phyloP scores from a whole-genome alignment of 2,329 filamentous ascomycete species.

The Fusarium nanum region DNA sequence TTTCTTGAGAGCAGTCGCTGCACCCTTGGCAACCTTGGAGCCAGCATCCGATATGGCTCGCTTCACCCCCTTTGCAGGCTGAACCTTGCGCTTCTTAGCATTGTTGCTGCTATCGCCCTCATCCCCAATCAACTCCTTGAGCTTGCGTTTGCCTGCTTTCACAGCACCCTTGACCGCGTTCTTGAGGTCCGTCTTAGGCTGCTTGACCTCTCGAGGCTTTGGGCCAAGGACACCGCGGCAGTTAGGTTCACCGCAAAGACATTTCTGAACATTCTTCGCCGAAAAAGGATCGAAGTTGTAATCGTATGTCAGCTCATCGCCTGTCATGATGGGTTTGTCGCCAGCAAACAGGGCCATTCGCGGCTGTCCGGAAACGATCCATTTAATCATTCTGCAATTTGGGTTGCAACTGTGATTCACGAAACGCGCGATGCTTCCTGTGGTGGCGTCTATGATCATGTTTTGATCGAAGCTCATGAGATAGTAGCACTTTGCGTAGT shows the following conservation, averaged over 20 bases:
- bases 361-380: slow-evolving; percentile 92
- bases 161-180: slow-evolving; percentile 54
- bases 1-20: slow-evolving; percentile 54
- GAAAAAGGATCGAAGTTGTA: slow-evolving; percentile 79
- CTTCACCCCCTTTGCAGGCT: slow-evolving; percentile 51
- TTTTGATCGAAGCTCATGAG: slow-evolving; percentile 98
- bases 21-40: slow-evolving; percentile 53
- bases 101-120: slow-evolving; percentile 57
- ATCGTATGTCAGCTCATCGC: slow-evolving; percentile 96
- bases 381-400: slow-evolving; percentile 98
- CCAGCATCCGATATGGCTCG: slow-evolving; percentile 51
- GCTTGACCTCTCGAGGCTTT: slow-evolving; percentile 67
- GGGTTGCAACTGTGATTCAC: slow-evolving; percentile 98
- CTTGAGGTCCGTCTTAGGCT: slow-evolving; percentile 58
- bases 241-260: slow-evolving; percentile 71
- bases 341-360: slow-evolving; percentile 97
- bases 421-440: slow-evolving; percentile 94
- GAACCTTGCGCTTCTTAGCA: slow-evolving; percentile 60
- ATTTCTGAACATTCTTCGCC: slow-evolving; percentile 74
- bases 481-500: slow-evolving; percentile 85
- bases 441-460: slow-evolving; percentile 97
- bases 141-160: slow-evolving; percentile 67
- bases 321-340: slow-evolving; percentile 88
- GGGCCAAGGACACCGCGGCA: slow-evolving; percentile 74
- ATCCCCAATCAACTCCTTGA: slow-evolving; percentile 63